Percentiles rank a stretch among this genome's conserved stretches.
These are phyloP conservation scores for Ampelocalamus luodianensis DNA, from an alignment of 176 grass and related monocot species.

Conservation along the genomic window DNA sequence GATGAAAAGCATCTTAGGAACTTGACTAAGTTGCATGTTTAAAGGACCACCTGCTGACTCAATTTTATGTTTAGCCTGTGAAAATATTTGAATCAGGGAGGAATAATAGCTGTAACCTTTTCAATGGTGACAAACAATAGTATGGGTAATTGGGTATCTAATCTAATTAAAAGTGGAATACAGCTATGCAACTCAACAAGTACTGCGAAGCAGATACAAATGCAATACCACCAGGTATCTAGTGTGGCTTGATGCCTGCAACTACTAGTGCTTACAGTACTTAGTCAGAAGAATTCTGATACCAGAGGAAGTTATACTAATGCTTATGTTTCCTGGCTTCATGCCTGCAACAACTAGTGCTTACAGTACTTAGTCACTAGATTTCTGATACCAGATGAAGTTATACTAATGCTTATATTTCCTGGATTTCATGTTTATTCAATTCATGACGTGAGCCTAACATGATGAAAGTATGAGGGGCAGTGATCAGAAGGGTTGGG, in stretches of 20 bases:
- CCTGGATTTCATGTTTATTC: slow-evolving; percentile 16
- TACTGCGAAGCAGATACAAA: not conserved
- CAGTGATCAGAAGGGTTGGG: not conserved
- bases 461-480: not conserved
- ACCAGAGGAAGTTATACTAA: not conserved
- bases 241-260: not conserved
- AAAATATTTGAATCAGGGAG: slow-evolving; percentile 22
- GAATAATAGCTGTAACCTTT: not conserved
- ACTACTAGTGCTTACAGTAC: not conserved
- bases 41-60: slow-evolving; percentile 80
- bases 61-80: slow-evolving; percentile 94
- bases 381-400: slow-evolving; percentile 10
- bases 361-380: not conserved
- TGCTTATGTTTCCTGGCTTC: not conserved
- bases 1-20: slow-evolving; percentile 89
- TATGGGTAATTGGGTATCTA: not conserved
- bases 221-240: not conserved
- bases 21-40: slow-evolving; percentile 88
- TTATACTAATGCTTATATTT: slow-evolving; percentile 11
- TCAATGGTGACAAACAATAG: not conserved
- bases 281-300: not conserved
- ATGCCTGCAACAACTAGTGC: not conserved
- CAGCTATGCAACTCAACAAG: not conserved
- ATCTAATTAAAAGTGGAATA: not conserved
- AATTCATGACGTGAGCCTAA: not conserved